Percentiles rank a stretch among this genome's conserved stretches.
Evolutionary conservation across 108 stramenopile genomes (phyloP).

Genomic region (Parmales sp.): DNA sequence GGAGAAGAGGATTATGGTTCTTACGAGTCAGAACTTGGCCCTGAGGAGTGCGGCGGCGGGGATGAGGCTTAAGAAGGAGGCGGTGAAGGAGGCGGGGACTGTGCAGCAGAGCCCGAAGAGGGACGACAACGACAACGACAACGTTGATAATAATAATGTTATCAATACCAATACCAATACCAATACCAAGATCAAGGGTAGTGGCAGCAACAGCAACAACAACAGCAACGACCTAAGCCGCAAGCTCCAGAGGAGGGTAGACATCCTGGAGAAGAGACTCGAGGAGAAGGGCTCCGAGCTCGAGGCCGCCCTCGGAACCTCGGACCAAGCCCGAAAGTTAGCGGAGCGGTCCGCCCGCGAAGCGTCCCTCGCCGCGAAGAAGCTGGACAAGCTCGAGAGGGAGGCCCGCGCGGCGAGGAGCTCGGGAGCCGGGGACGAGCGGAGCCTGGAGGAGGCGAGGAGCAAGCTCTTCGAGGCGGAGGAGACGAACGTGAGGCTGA

Average conservation of each 20-base stretch:
- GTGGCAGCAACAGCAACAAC: too few relatives aligned
- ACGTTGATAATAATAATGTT: background rate
- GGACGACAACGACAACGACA: background rate
- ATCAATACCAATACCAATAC: background rate
- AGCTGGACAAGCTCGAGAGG: conserved; percentile 14
- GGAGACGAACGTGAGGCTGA: conserved; percentile 22
- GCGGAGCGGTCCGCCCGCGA: conserved; percentile 20
- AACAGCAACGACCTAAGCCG: conserved; percentile 19
- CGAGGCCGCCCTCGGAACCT: conserved; percentile 21
- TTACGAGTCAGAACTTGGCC: conserved; percentile 23
- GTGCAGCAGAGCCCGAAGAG: too few relatives aligned
- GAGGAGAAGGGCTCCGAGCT: conserved; percentile 28
- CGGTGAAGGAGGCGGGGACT: conserved; percentile 6
- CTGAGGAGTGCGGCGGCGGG: conserved; percentile 19
- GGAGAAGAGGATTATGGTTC: conserved; percentile 15
- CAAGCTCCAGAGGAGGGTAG: conserved; percentile 31
- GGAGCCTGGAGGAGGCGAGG: conserved; percentile 16
- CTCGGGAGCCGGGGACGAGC: conserved; percentile 6
- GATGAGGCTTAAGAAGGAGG: background rate
- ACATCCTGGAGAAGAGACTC: conserved; percentile 24
- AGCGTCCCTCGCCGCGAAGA: conserved; percentile 18
- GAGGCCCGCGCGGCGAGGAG: background rate
- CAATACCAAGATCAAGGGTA: background rate
- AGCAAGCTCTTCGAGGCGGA: conserved; percentile 22
- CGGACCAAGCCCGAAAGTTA: conserved; percentile 19